Percentiles rank a stretch among this genome's conserved stretches.
These are phyloP conservation scores for Trametes versicolor DNA, from an alignment of 1,284 basidiomycete genomes.

Conservation along the genomic window DNA sequence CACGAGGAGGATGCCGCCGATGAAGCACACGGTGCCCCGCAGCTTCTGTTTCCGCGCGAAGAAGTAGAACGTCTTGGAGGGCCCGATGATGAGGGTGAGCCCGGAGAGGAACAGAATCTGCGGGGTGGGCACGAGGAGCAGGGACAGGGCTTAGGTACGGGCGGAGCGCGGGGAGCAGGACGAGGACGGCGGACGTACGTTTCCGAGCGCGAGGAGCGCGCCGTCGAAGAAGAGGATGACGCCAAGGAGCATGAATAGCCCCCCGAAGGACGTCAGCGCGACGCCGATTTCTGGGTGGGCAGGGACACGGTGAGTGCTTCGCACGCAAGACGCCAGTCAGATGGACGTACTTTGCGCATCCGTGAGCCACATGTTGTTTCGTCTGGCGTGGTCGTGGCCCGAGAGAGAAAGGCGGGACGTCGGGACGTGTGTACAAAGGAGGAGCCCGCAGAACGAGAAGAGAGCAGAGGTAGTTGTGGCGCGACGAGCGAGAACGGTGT, in stretches of 20 bases:
- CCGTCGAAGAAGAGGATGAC: constrained; percentile 98
- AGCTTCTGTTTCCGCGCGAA: constrained; percentile 97
- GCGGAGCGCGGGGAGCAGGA: constrained; percentile 12
- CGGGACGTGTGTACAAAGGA: background rate
- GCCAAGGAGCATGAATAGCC: constrained; percentile 95
- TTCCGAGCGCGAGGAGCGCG: constrained; percentile 95
- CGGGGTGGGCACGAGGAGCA: background rate
- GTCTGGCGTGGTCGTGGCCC: background rate
- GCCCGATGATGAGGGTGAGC: constrained; percentile 94
- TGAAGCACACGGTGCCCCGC: constrained; percentile 92
- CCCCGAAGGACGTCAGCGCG: constrained; percentile 96
- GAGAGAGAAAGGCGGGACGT: background rate
- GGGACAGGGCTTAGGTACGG: background rate
- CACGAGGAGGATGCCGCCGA: constrained; percentile 89
- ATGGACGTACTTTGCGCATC: constrained; percentile 38
- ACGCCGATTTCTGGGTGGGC: constrained; percentile 86
- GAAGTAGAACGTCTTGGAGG: constrained; percentile 97
- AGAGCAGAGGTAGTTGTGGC: no score
- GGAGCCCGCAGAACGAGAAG: background rate
- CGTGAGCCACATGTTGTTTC: constrained; percentile 38
- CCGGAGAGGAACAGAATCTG: constrained; percentile 94
- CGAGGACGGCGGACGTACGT: constrained; percentile 63
- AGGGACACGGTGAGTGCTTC: background rate
- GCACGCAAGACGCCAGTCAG: background rate
- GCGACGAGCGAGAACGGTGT: no score